Evolutionary conservation across 495 filamentous ascomycete genomes (phyloP).

Genomic region (Aspergillus biplanus): DNA sequence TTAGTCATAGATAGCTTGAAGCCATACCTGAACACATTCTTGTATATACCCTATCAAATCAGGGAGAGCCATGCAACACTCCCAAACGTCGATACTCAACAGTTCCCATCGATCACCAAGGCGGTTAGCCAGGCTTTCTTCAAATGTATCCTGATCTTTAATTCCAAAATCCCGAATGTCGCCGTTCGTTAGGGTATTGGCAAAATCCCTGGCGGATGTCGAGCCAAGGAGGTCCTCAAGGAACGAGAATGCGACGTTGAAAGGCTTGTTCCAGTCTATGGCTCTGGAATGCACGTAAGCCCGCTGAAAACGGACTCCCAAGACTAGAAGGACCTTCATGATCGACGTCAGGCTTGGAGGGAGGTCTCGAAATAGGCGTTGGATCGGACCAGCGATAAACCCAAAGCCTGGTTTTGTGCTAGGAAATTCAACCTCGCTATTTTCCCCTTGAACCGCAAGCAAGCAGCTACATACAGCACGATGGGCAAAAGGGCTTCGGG

Average conservation of each 20-base stretch:
- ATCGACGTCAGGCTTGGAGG: slow-evolving; percentile 35
- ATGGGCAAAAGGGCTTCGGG: slow-evolving; percentile 45
- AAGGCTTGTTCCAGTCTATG: slow-evolving; percentile 41
- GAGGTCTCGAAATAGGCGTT: slow-evolving; percentile 38
- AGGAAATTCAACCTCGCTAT: slow-evolving; percentile 15
- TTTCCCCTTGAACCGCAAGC: slow-evolving; percentile 25
- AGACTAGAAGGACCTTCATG: slow-evolving; percentile 41
- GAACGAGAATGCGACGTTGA: slow-evolving; percentile 38
- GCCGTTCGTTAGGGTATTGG: slow-evolving; percentile 29
- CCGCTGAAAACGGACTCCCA: slow-evolving; percentile 39
- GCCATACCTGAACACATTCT: slow-evolving; percentile 41
- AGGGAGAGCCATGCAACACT: slow-evolving; percentile 46
- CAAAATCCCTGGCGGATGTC: slow-evolving; percentile 37
- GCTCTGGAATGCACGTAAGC: slow-evolving; percentile 38
- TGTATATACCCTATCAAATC: slow-evolving; percentile 36
- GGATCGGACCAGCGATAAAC: slow-evolving; percentile 46
- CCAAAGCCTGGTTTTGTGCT: slow-evolving; percentile 32
- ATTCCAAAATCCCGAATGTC: slow-evolving; percentile 38
- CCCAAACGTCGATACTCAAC: slow-evolving; percentile 42
- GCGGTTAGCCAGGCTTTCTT: slow-evolving; percentile 23
- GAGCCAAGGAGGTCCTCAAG: slow-evolving; percentile 38
- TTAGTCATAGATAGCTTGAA: neutral
- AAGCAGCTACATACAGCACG: slow-evolving; percentile 39
- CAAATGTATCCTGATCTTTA: slow-evolving; percentile 25
- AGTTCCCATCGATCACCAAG: slow-evolving; percentile 35